phyloP scores from a whole-genome alignment of 108 stramenopile species.

The Conticribra weissflogii region DNA sequence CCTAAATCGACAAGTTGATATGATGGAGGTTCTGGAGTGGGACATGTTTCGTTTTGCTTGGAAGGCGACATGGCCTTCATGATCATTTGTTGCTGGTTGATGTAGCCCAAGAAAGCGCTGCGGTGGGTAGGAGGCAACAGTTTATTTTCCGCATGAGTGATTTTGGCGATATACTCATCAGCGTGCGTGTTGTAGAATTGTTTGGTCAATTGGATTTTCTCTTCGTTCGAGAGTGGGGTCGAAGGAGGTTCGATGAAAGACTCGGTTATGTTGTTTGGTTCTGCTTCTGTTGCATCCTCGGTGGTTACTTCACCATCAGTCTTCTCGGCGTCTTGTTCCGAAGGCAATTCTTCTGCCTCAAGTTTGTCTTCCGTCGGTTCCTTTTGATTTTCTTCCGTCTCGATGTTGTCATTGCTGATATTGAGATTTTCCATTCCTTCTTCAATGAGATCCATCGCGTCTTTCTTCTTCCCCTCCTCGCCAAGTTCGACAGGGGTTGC shows the following conservation, averaged over 20 bases:
- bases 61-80: background rate
- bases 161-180: conserved; percentile 13
- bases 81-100: conserved; percentile 7
- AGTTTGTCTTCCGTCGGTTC: too few species aligned
- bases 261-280: background rate
- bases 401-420: too few species aligned
- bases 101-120: conserved; percentile 10
- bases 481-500: too few species aligned
- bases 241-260: background rate
- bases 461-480: too few species aligned
- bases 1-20: conserved; percentile 35
- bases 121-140: conserved; percentile 13
- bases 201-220: conserved; percentile 25
- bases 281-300: background rate
- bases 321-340: too few species aligned
- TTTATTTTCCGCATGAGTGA: background rate
- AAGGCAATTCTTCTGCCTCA: too few species aligned
- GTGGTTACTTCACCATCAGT: too few species aligned
- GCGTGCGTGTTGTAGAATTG: conserved; percentile 31
- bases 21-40: background rate
- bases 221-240: background rate
- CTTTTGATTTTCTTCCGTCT: too few species aligned
- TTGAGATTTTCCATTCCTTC: too few species aligned
- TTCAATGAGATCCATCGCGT: too few species aligned
- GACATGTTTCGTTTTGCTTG: background rate